These are phyloP conservation scores for Ilex aquifolium DNA, from an alignment of 257 asterid genomes.

Conservation along the genomic window DNA sequence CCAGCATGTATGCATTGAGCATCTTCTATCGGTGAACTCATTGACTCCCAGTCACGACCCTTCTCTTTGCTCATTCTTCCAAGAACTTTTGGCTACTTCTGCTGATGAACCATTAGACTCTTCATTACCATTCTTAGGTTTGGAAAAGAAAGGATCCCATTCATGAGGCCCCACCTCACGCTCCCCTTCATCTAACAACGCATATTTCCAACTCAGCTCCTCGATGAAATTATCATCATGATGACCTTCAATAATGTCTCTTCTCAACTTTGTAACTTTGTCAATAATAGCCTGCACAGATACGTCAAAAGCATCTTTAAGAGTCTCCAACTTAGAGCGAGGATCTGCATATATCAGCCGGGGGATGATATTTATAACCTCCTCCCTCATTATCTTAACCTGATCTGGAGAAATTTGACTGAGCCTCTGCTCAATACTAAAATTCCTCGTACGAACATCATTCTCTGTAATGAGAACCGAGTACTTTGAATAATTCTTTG, in stretches of 20 bases:
- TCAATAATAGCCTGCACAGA: conserved; percentile 64
- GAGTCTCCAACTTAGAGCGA: conserved; percentile 50
- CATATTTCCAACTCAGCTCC: conserved; percentile 77
- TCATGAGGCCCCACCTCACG: conserved; percentile 43
- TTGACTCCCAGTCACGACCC: conserved; percentile 6
- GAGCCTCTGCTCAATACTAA: conserved; percentile 58
- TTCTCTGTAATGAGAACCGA: conserved; percentile 76
- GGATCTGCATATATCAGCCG: conserved; percentile 75
- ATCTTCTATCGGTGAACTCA: neutral
- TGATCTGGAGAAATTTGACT: conserved; percentile 36
- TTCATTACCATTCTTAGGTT: conserved; percentile 33
- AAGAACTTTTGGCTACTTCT: conserved; percentile 53
- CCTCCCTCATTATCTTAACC: conserved; percentile 65
- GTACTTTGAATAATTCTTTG: conserved; percentile 45
- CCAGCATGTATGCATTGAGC: neutral
- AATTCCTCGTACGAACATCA: conserved; percentile 41
- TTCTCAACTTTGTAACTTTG: conserved; percentile 68
- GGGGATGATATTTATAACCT: conserved; percentile 68
- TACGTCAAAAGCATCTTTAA: conserved; percentile 78
- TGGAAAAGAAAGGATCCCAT: conserved; percentile 79
- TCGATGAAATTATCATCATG: conserved; percentile 43
- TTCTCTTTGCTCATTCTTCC: conserved; percentile 51
- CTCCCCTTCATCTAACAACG: conserved; percentile 50
- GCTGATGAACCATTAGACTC: conserved; percentile 35
- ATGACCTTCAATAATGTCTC: conserved; percentile 49